These are phyloP conservation scores for Fusarium floridanum DNA, from an alignment of 2,329 filamentous ascomycete genomes.

Conservation along the genomic window DNA sequence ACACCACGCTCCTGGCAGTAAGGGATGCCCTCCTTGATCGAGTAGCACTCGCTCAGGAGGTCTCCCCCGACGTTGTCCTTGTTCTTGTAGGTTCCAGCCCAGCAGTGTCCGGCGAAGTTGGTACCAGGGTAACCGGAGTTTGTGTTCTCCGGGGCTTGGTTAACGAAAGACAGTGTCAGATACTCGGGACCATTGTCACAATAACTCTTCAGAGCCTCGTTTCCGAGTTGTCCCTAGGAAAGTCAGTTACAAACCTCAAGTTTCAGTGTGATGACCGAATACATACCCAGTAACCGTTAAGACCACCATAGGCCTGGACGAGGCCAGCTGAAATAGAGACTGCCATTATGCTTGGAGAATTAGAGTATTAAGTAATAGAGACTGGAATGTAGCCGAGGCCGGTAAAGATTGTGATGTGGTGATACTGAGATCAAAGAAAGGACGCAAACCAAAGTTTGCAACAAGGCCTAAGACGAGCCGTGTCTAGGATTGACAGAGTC, in stretches of 20 bases:
- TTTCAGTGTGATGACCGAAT: background rate
- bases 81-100: constrained; percentile 43
- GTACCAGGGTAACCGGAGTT: constrained; percentile 53
- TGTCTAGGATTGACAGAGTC: constrained; percentile 45
- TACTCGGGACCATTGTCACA: constrained; percentile 55
- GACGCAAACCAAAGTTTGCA: constrained; percentile 56
- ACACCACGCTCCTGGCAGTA: constrained; percentile 58
- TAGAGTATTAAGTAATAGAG: constrained; percentile 43
- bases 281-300: constrained; percentile 59
- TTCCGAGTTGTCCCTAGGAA: constrained; percentile 52
- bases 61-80: constrained; percentile 43
- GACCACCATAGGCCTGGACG: constrained; percentile 45
- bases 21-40: constrained; percentile 55
- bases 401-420: constrained; percentile 49
- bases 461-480: constrained; percentile 47
- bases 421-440: constrained; percentile 53
- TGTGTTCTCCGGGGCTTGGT: constrained; percentile 53
- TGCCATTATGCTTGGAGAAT: constrained; percentile 39
- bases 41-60: constrained; percentile 52
- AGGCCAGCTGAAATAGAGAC: constrained; percentile 42
- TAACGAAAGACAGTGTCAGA: constrained; percentile 56
- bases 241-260: background rate
- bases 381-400: constrained; percentile 53
- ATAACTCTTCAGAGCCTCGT: constrained; percentile 50
- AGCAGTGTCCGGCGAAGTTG: constrained; percentile 58